phyloP scores from a whole-genome alignment of 2,329 filamentous ascomycete species.

The Rutstroemia sp. region DNA sequence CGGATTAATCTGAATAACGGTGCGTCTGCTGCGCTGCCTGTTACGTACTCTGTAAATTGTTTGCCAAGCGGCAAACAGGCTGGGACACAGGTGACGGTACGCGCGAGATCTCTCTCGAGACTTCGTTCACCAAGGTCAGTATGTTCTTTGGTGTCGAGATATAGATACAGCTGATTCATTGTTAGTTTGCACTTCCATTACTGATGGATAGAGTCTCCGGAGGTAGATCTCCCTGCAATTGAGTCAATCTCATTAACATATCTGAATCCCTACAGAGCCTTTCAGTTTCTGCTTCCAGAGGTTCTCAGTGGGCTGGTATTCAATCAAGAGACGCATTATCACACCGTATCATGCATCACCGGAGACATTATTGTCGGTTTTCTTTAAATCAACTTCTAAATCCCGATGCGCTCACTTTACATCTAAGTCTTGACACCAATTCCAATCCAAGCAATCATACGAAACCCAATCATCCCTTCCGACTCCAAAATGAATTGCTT shows the following conservation, averaged over 20 bases:
- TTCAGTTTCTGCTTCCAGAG: background rate
- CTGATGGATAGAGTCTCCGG: background rate
- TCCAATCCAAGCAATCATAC: background rate
- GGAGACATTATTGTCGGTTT: no score
- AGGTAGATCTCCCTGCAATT: background rate
- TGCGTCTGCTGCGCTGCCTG: background rate
- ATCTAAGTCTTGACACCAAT: background rate
- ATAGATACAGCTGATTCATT: background rate
- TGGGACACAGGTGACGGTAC: background rate
- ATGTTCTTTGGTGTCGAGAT: background rate
- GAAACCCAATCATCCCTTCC: background rate
- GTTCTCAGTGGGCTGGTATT: background rate
- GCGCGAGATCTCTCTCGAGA: background rate
- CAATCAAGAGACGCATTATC: background rate
- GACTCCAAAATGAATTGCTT: background rate
- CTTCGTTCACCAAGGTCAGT: background rate
- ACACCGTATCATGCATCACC: background rate
- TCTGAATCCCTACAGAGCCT: background rate
- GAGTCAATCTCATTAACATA: background rate
- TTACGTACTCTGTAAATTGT: background rate
- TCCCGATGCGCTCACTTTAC: background rate
- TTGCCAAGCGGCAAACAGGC: background rate
- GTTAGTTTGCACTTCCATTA: background rate
- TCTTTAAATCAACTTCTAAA: background rate
- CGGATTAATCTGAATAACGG: background rate